Evolutionary conservation across 148 eudicot genomes (phyloP), one percentile per base, ranked within the genome.

Genomic region (Diospyros kaki): DNA sequence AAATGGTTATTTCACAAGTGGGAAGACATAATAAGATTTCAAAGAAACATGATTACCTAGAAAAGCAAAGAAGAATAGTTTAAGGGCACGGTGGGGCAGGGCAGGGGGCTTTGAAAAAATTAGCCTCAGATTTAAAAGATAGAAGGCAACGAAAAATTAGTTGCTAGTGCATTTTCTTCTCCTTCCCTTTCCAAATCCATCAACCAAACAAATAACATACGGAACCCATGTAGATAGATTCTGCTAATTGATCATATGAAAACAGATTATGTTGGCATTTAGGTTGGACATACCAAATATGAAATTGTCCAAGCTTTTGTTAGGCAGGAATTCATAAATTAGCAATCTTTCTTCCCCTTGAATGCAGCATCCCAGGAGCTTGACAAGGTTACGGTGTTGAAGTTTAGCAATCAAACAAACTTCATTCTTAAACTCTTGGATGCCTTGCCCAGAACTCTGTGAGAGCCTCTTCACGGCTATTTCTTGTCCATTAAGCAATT

Each of bases 401-500:
- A 86, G 89, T 67, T 84, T 84, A 2, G 87, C 81, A 63, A 86
- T 81, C 78, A 86, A 53, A 51, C 61, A 54, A 43, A 84, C 83
- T 75, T 86, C 89, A 45, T 83, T 86, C 69, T 75, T 84, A 39
- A 86, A 86, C 62, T 86, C 87, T 10, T 79, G 53, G 5, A 79
- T 42, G 58, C 89, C 89, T 80, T 86, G 89, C 15, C 81, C 81
- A 0, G 89, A 86, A 62, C 69, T 69, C 60, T 71, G 69, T 53
- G 85, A 86, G 40, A 86, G 80, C 75, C 87, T 79, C 74, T 86
- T 86, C n/a, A 86, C 85, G n/a, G 89, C 89, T 45, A 86, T 73
- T 62, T 84, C 82, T 72, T 58, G 78, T 63, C 87, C 87, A 60
- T 75, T 56, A 43, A 64, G 45, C 73, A 86, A 73, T 62, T 71